Base-by-base conservation (phyloP, 2,329 filamentous ascomycete species). In the Alternaria sp. region DNA sequence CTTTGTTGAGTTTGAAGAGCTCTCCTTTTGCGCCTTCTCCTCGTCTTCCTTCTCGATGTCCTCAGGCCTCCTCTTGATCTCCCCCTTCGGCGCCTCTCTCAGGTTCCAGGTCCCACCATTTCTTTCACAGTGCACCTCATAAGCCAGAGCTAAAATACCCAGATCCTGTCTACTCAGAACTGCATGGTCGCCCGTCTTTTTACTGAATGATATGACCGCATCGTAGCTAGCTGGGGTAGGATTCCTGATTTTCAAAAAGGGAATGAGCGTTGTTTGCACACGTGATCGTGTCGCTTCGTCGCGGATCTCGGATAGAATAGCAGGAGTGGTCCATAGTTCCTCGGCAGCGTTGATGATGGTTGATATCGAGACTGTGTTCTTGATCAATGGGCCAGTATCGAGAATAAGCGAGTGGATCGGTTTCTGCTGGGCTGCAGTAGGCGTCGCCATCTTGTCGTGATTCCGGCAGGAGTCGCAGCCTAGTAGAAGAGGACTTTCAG, bases 361-460 rank as follows among this genome's bases (percentile, higher is more conserved):
- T 44, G 92, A 96, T 24, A 95, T 86, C 10, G 91, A 83, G 11
- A 94, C 92, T 65, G 95, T 90, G 80, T 97, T 97, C 75, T 94
- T 94, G 77, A 99, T 93, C 60, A 99, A 88, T 7, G 94, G 93
- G 26, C 93, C 94, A 3, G 95, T 90, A 75, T 99, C 95, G 66
- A 99, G 85, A 28, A 98, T 85, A 51, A 98, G 86, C 53, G 89
- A 90, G 80, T 96, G 88, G 49, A 96, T 87, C 0, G 89, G 85
- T 75, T 93, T 97, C 61, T 77, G 65, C 51, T 61, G 65, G 11
- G 68, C 49, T 56, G 67, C 48, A 23, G 65, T 56, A 40, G 44
- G 23, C n/a, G 50, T 28, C n/a, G 45, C 29, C 55, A 54, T 54
- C 9, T 33, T 34, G 31, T 34, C n/a, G 39, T 44, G 10, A 21